Base-by-base conservation (phyloP, 805 yeast genomes). In the Saturnispora quitensis region DNA sequence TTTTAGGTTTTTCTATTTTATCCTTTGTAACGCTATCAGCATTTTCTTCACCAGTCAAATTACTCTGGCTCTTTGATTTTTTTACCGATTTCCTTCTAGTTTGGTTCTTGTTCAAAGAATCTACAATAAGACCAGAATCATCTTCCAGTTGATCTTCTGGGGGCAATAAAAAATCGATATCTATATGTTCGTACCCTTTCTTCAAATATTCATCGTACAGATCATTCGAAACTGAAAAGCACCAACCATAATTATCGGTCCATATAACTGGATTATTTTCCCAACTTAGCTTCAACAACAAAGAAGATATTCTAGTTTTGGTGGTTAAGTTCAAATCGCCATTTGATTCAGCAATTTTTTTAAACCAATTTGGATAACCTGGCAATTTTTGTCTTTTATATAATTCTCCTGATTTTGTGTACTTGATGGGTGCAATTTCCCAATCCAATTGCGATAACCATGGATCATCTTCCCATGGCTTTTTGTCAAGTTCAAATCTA, bases 341-440 rank as follows among this genome's bases (percentile, higher is more conserved):
- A 13, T 59, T 61, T 20, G 70, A 65, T 43, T 69, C 73, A 55
- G 72, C 68, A 36, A 79, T 61, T 25, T 80, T 81, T 54, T 85
- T 78, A 65, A 87, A 95, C 99, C 99, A 93, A 57, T 84, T 84
- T 0, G 99, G 99, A 60, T 75, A 88, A 0, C 97, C 98, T 0
- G 96, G 95, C 45, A 88, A 62, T 59, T 79, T 89, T 65, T 88
- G 96, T 25, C 77, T 80, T 50, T 87, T 86, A 24, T 71, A 75
- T 1, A 88, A 86, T 3, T 68, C 69, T 2, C 93, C 95, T 38
- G 77, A 73, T 62, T 88, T 88, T 13, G 83, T 86, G 42, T 80
- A 56, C 49, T 80, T 75, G 0, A 75, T 64, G 1, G 86, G 84
- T 33, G 72, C 73, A 2, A 84, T 69, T 0, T 81, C 76, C 99